These are phyloP conservation scores for Talaromyces pinophilus DNA, from an alignment of 2,329 filamentous ascomycete species.

Conservation along the genomic window DNA sequence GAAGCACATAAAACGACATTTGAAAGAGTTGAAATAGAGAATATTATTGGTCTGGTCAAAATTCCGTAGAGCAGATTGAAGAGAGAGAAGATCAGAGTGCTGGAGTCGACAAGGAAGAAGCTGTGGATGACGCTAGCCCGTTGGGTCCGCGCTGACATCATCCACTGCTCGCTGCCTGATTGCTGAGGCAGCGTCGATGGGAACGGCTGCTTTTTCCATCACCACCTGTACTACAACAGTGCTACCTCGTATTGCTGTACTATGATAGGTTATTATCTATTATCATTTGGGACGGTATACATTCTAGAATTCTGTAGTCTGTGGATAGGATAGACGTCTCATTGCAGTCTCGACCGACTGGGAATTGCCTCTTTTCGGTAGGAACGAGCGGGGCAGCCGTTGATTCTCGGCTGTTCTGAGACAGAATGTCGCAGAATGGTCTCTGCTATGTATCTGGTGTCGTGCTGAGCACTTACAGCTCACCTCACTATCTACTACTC, in stretches of 20 bases:
- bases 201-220: constrained; percentile 1
- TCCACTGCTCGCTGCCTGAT: constrained; percentile 2
- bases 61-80: not conserved
- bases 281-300: not conserved
- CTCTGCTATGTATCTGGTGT: not conserved
- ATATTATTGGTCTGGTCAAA: constrained; percentile 5
- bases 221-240: not conserved
- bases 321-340: too few relatives aligned
- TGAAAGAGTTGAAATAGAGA: not conserved
- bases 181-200: not conserved
- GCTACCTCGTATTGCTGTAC: not conserved
- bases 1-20: not conserved
- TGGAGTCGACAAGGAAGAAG: not conserved
- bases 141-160: constrained; percentile 10
- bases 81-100: not conserved
- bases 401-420: not conserved
- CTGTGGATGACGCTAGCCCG: not conserved
- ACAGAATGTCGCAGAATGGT: not conserved
- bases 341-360: not conserved
- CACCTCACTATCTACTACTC: not conserved
- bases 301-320: not conserved
- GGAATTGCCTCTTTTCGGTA: not conserved
- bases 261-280: too few relatives aligned
- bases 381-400: constrained; percentile 6
- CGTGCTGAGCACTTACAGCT: not conserved